Conservation (phyloP, 2,329 filamentous ascomycete species). For the Aspergillus sp. region DNA sequence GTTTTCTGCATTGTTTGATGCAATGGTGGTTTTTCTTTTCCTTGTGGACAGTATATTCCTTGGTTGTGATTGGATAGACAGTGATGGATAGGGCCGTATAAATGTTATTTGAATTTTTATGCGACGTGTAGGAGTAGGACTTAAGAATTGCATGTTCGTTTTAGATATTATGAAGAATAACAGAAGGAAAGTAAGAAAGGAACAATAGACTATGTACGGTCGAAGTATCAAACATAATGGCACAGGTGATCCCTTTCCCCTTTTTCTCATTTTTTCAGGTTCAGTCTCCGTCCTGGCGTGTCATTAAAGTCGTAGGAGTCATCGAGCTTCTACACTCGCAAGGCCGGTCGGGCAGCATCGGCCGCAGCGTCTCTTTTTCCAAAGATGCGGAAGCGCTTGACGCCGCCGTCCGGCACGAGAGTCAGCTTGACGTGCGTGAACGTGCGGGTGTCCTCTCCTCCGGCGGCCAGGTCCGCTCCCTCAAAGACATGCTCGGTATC, state of each 20-base stretch:
- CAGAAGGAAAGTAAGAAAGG: neutral
- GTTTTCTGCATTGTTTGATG: neutral
- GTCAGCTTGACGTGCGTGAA: constrained; percentile 87
- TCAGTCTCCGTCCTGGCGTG: neutral
- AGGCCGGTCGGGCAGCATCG: neutral
- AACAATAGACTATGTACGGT: neutral
- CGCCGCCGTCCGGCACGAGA: constrained; percentile 89
- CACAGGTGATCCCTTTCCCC: neutral
- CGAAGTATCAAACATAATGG: neutral
- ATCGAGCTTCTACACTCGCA: neutral
- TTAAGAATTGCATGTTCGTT: neutral
- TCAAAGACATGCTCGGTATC: constrained; percentile 45
- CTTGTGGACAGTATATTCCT: neutral
- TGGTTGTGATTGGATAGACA: neutral
- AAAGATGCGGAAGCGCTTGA: constrained; percentile 80
- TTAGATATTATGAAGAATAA: neutral
- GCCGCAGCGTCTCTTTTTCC: constrained; percentile 52
- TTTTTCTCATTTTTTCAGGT: neutral
- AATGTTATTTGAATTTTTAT: neutral
- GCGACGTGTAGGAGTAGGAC: neutral
- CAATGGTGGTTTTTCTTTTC: neutral
- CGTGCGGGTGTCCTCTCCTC: constrained; percentile 63
- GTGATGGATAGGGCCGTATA: neutral
- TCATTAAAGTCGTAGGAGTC: neutral
- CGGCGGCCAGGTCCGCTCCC: constrained; percentile 51